These are phyloP conservation scores for Solanum clarkiae DNA, from an alignment of 257 asterid genomes.

Conservation along the genomic window DNA sequence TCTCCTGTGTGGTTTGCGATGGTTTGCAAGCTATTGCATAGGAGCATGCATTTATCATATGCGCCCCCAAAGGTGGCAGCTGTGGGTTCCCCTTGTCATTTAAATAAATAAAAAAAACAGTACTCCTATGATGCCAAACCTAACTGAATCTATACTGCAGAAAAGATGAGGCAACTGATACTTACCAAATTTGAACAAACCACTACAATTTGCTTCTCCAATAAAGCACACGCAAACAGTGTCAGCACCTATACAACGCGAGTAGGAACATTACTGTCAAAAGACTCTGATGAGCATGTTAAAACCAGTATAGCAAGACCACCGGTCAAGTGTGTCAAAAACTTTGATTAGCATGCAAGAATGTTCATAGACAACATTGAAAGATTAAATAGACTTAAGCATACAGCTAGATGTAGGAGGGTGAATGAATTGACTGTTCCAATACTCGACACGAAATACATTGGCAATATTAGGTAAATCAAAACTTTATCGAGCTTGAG, in stretches of 20 bases:
- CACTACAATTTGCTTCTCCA: conserved; percentile 83
- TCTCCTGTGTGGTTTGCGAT: too few species aligned
- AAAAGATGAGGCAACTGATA: background rate
- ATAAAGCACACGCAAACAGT: conserved; percentile 72
- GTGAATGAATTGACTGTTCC: background rate
- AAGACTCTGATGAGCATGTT: background rate
- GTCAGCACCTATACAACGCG: conserved; percentile 61
- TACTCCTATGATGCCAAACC: background rate
- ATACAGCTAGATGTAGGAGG: background rate
- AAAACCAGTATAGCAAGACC: background rate
- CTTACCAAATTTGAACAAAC: conserved; percentile 87
- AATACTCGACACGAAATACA: background rate
- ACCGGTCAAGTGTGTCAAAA: background rate
- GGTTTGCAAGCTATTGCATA: too few species aligned
- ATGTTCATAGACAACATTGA: background rate
- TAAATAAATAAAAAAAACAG: background rate
- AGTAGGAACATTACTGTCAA: background rate
- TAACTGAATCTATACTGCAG: background rate
- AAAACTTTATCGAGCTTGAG: background rate
- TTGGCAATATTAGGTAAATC: background rate
- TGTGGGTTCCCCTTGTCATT: too few species aligned
- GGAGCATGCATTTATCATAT: too few species aligned
- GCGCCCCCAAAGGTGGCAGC: too few species aligned
- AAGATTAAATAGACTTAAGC: background rate
- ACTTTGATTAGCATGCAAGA: background rate